phyloP scores from a whole-genome alignment of 495 filamentous ascomycete species.

The Aspergillus hancockii region DNA sequence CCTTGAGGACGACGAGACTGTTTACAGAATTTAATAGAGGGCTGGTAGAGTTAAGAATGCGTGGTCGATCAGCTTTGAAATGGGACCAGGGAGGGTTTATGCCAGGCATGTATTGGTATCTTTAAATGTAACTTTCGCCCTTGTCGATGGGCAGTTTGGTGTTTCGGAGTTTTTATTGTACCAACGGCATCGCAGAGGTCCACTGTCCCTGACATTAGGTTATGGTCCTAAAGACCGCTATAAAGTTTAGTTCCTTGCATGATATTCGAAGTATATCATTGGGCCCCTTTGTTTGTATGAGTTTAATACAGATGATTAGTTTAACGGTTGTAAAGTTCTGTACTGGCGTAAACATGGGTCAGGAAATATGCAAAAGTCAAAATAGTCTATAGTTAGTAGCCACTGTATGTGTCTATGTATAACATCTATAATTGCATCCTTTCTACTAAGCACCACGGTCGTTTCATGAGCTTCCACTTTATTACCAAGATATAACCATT shows the following conservation, averaged over 20 bases:
- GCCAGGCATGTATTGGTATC: background rate
- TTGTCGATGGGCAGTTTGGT: conserved; percentile 10
- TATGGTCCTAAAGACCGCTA: background rate
- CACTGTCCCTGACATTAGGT: background rate
- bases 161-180: conserved; percentile 9
- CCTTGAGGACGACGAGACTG: conserved; percentile 52
- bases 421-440: no score
- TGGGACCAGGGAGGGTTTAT: background rate
- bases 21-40: conserved; percentile 47
- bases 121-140: background rate
- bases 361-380: no score
- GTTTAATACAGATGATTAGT: no score
- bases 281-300: no score
- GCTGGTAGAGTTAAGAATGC: conserved; percentile 13
- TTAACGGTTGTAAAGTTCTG: no score
- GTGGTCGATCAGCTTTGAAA: background rate
- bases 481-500: background rate
- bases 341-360: no score
- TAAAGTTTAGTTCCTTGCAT: background rate
- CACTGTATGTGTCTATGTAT: background rate
- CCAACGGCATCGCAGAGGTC: background rate
- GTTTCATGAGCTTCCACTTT: background rate
- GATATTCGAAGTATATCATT: background rate
- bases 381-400: no score
- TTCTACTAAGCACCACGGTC: background rate